These are phyloP conservation scores for Choanephora cucurbitarum DNA, from an alignment of 371 early-diverging fungal species.

Conservation along the genomic window DNA sequence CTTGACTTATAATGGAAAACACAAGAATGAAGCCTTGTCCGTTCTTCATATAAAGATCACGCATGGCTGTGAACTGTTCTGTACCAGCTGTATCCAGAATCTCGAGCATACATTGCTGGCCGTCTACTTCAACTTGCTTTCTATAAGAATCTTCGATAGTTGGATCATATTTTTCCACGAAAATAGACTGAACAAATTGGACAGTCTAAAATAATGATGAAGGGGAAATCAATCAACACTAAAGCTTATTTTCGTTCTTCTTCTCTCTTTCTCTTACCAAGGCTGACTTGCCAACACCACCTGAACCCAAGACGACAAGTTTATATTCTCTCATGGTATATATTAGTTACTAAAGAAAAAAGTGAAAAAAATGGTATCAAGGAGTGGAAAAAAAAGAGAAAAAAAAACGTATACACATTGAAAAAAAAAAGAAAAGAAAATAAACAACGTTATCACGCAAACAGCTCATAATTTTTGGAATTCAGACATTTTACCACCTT, in stretches of 20 bases:
- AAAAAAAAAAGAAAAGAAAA: not conserved
- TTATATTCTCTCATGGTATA: constrained; percentile 73
- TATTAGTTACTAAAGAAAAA: not conserved
- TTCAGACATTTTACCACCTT: not conserved
- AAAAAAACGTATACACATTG: not conserved
- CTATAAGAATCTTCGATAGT: constrained; percentile 92
- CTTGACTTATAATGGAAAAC: constrained; percentile 83
- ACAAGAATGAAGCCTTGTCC: constrained; percentile 89
- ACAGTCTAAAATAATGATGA: constrained; percentile 66
- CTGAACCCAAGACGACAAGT: constrained; percentile 87
- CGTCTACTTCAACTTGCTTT: constrained; percentile 87
- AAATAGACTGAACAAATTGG: constrained; percentile 89
- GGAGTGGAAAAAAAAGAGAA: not conserved
- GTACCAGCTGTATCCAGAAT: constrained; percentile 88
- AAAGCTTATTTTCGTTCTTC: not conserved
- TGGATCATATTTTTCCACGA: constrained; percentile 90
- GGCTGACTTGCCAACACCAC: constrained; percentile 92
- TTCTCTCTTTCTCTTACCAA: constrained; percentile 60
- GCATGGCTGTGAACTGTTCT: constrained; percentile 92
- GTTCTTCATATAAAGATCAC: constrained; percentile 90
- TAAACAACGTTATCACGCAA: not conserved
- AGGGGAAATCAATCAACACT: not conserved
- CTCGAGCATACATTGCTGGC: constrained; percentile 86
- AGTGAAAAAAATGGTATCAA: not conserved
- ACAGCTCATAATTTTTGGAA: not conserved